phyloP scores from a whole-genome alignment of 371 early-diverging fungal species.

The Mortierella sp. region DNA sequence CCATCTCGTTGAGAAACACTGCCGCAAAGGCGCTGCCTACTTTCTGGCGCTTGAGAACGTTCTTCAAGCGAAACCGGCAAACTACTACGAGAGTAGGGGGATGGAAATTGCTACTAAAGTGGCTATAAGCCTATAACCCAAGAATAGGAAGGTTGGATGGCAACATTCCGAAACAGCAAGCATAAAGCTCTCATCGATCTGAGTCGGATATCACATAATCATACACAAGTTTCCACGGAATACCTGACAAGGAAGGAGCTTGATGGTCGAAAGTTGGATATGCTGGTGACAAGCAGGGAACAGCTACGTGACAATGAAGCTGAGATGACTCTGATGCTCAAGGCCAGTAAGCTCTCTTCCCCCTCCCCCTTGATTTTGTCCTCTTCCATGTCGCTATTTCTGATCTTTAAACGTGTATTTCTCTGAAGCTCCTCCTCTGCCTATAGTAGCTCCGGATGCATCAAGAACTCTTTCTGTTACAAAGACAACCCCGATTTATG shows the following conservation, averaged over 20 bases:
- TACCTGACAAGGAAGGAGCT: background rate
- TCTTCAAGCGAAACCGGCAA: background rate
- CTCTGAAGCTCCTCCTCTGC: too few species aligned
- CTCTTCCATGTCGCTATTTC: too few species aligned
- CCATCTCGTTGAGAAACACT: too few species aligned
- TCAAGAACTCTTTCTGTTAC: too few species aligned
- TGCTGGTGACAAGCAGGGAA: constrained; percentile 1
- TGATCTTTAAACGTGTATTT: too few species aligned
- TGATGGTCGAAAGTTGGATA: constrained; percentile 1
- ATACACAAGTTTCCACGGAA: background rate
- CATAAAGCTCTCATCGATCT: background rate
- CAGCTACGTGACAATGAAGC: too few species aligned
- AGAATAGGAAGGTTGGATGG: background rate
- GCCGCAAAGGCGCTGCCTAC: background rate
- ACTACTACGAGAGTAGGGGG: background rate
- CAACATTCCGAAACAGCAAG: background rate
- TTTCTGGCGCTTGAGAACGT: constrained; percentile 6
- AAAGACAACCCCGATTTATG: too few species aligned
- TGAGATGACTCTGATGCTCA: too few species aligned
- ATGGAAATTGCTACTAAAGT: background rate
- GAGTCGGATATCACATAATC: background rate
- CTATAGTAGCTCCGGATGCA: too few species aligned
- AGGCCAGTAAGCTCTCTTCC: too few species aligned
- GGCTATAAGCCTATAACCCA: background rate
- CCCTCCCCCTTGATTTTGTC: too few species aligned